Evolutionary conservation across 306 rosid species (phyloP).

Genomic region (Castanea mollissima): DNA sequence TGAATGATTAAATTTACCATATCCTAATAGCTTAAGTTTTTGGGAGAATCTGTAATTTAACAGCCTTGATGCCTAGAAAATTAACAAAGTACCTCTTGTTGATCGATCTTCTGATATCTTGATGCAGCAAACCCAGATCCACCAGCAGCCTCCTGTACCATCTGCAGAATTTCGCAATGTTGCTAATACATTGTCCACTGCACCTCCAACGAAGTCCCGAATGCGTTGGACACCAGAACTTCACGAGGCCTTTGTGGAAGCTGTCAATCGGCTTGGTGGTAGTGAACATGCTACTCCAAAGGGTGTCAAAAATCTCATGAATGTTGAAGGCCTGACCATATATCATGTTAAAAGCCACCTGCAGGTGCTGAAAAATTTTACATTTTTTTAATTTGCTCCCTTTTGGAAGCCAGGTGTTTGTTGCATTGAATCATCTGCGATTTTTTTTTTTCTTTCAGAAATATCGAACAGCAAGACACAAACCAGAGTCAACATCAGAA

Average conservation of each 20-base stretch:
- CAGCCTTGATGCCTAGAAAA: neutral
- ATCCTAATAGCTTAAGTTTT: no score
- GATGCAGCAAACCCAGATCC: conserved; percentile 46
- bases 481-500: conserved; percentile 78
- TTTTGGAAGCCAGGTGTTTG: conserved; percentile 13
- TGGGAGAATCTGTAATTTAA: no score
- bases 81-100: conserved; percentile 20
- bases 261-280: conserved; percentile 89
- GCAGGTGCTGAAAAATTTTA: conserved; percentile 49
- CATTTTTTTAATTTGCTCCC: conserved; percentile 9
- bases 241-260: conserved; percentile 91
- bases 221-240: conserved; percentile 99
- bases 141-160: conserved; percentile 34
- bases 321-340: conserved; percentile 83
- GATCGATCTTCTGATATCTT: conserved; percentile 30
- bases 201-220: conserved; percentile 63
- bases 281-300: conserved; percentile 96
- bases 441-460: conserved; percentile 52
- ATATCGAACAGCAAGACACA: conserved; percentile 92
- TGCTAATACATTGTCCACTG: conserved; percentile 42
- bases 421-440: conserved; percentile 12
- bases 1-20: no score
- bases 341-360: conserved; percentile 98
- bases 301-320: conserved; percentile 85
- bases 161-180: conserved; percentile 41